phyloP scores from a whole-genome alignment of 768 basidiomycete genomes.

The Dentipellis fragilis region DNA sequence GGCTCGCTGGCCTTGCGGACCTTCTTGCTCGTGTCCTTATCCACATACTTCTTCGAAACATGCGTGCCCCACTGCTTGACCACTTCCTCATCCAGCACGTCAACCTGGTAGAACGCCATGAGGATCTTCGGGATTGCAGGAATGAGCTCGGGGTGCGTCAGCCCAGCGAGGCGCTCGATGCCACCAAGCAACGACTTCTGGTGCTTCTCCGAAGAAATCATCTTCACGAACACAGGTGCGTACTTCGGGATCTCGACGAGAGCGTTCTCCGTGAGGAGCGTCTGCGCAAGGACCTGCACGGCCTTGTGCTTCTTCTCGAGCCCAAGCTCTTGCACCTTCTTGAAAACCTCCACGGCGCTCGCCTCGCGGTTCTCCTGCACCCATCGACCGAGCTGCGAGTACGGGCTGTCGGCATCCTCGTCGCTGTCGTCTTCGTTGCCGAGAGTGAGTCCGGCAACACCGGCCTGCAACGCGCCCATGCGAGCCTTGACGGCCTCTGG shows the following conservation, averaged over 20 bases:
- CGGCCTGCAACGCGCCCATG: slow-evolving; percentile 55
- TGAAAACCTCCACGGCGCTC: slow-evolving; percentile 61
- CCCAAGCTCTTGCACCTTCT: slow-evolving; percentile 84
- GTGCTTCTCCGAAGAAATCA: slow-evolving; percentile 89
- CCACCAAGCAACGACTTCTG: slow-evolving; percentile 93
- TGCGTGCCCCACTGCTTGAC: slow-evolving; percentile 91
- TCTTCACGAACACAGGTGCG: slow-evolving; percentile 67
- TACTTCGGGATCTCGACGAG: slow-evolving; percentile 56
- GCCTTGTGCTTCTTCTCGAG: slow-evolving; percentile 95
- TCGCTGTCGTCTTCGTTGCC: slow-evolving; percentile 78
- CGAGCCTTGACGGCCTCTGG: slow-evolving; percentile 82
- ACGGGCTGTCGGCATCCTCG: slow-evolving; percentile 80
- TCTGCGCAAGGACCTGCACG: slow-evolving; percentile 72
- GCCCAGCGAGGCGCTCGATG: slow-evolving; percentile 76
- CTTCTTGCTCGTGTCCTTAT: slow-evolving; percentile 91
- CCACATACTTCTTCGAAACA: slow-evolving; percentile 92
- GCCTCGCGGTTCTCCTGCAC: slow-evolving; percentile 59
- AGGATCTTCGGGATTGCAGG: slow-evolving; percentile 78
- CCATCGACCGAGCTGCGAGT: slow-evolving; percentile 77
- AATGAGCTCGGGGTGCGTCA: slow-evolving; percentile 62
- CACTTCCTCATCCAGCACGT: slow-evolving; percentile 87
- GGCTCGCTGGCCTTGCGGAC: slow-evolving; percentile 93
- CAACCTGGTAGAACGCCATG: slow-evolving; percentile 89
- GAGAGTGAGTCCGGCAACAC: slow-evolving; percentile 41
- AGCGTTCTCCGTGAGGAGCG: slow-evolving; percentile 70